phyloP scores from a whole-genome alignment of 495 filamentous ascomycete genomes.

The Trichoderma reesei region DNA sequence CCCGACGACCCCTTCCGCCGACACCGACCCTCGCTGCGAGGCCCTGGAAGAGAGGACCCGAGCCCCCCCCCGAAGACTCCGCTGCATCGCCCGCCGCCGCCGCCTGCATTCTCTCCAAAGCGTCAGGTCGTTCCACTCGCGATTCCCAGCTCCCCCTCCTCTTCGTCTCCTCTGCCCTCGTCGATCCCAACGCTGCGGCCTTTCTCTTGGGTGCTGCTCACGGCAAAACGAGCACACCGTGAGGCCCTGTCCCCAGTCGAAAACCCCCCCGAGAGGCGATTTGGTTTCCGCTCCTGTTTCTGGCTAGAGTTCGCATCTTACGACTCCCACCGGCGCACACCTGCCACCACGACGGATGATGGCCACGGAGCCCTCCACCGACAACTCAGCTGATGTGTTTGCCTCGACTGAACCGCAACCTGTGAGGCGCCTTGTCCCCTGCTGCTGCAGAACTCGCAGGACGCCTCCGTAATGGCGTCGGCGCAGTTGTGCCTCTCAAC shows the following conservation, averaged over 20 bases:
- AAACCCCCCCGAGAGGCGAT: background rate
- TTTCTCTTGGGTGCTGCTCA: background rate
- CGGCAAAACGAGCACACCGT: background rate
- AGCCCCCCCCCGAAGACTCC: background rate
- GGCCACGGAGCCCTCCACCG: constrained; percentile 46
- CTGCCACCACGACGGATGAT: constrained; percentile 35
- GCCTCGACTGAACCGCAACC: constrained; percentile 35
- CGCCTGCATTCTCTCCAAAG: background rate
- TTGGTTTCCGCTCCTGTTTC: background rate
- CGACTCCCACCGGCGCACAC: constrained; percentile 23
- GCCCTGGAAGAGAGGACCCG: constrained; percentile 1
- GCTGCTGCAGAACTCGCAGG: background rate
- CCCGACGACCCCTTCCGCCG: constrained; percentile 5
- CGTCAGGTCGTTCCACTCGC: background rate
- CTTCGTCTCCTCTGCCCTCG: background rate
- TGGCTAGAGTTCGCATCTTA: constrained; percentile 14
- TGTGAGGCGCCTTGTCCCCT: constrained; percentile 27
- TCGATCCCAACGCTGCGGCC: background rate
- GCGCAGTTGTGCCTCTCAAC: background rate
- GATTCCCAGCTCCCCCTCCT: background rate
- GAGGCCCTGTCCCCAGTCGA: background rate
- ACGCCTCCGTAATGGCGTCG: background rate
- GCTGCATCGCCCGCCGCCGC: background rate
- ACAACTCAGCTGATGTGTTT: constrained; percentile 42
- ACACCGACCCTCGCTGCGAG: constrained; percentile 8